phyloP scores from a whole-genome alignment of 768 basidiomycete species.

The Termitomyces bulborhizus region DNA sequence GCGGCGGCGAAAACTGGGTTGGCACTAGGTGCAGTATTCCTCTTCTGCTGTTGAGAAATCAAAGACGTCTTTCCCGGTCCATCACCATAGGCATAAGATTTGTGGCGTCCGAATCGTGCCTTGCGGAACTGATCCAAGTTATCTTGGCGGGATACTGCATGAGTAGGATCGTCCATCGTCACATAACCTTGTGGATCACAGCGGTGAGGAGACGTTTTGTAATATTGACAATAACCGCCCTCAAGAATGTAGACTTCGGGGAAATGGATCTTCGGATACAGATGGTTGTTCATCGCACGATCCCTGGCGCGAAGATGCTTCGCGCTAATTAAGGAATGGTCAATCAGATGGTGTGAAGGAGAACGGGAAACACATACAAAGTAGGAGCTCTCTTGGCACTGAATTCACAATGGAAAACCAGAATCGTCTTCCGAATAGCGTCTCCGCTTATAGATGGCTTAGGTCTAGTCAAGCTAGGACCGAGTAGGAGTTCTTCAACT shows the following conservation, averaged over 20 bases:
- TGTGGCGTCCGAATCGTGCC: constrained; percentile 81
- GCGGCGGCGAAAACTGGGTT: constrained; percentile 62
- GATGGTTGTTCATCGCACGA: constrained; percentile 78
- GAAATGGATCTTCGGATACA: constrained; percentile 90
- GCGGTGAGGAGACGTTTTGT: constrained; percentile 53
- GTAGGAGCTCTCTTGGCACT: constrained; percentile 94
- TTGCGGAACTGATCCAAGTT: constrained; percentile 91
- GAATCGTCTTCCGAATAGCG: constrained; percentile 63
- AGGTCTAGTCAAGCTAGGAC: constrained; percentile 47
- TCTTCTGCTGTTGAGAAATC: constrained; percentile 43
- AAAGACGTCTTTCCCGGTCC: constrained; percentile 34
- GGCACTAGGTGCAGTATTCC: constrained; percentile 57
- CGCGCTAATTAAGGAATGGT: constrained; percentile 46
- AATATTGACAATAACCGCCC: constrained; percentile 93
- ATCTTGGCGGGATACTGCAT: constrained; percentile 73
- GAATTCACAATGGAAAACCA: constrained; percentile 98
- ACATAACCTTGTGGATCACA: constrained; percentile 85
- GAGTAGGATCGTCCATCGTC: constrained; percentile 90
- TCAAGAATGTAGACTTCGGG: constrained; percentile 97
- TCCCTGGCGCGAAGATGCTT: constrained; percentile 91
- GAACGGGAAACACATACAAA: constrained; percentile 53
- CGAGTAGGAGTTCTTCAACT: constrained; percentile 78
- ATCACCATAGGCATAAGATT: constrained; percentile 93
- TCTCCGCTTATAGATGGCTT: constrained; percentile 73
- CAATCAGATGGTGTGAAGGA: not conserved